Evolutionary conservation across 495 filamentous ascomycete genomes (phyloP).

Genomic region (Neurospora cerealis): DNA sequence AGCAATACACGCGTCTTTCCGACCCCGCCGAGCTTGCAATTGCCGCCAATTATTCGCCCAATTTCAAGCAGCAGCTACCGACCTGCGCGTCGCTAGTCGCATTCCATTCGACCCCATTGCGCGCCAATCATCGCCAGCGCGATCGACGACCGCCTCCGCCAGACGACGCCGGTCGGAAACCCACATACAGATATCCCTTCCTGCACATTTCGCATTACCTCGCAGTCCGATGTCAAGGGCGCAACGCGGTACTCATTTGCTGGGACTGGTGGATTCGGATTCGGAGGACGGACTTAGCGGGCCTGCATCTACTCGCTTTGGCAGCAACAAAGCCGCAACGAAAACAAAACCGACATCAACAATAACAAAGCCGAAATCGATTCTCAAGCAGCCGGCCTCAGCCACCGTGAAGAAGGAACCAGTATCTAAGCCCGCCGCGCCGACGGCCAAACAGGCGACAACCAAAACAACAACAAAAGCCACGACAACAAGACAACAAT

Average conservation of each 20-base stretch:
- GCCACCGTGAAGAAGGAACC: neutral
- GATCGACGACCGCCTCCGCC: neutral
- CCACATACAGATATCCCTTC: neutral
- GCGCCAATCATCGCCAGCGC: neutral
- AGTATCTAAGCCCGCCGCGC: neutral
- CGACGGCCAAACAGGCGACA: neutral
- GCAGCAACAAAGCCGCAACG: slow-evolving; percentile 22
- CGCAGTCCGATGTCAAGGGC: slow-evolving; percentile 22
- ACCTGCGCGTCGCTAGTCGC: slow-evolving; percentile 6
- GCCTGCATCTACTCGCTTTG: slow-evolving; percentile 24
- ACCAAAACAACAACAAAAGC: neutral
- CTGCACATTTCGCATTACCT: neutral
- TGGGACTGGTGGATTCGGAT: slow-evolving; percentile 57
- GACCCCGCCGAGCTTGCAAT: neutral
- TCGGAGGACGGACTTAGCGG: slow-evolving; percentile 48
- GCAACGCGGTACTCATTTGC: slow-evolving; percentile 38
- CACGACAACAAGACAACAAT: neutral
- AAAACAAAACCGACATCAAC: slow-evolving; percentile 9
- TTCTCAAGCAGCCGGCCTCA: neutral
- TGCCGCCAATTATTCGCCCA: neutral
- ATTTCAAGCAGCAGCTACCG: neutral
- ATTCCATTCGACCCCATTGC: slow-evolving; percentile 1
- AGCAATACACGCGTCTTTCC: neutral
- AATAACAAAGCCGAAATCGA: neutral
- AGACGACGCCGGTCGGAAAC: neutral